These are phyloP conservation scores for Cryptosporidium sp. DNA, from an alignment of 169 alveolate species.

Conservation along the genomic window DNA sequence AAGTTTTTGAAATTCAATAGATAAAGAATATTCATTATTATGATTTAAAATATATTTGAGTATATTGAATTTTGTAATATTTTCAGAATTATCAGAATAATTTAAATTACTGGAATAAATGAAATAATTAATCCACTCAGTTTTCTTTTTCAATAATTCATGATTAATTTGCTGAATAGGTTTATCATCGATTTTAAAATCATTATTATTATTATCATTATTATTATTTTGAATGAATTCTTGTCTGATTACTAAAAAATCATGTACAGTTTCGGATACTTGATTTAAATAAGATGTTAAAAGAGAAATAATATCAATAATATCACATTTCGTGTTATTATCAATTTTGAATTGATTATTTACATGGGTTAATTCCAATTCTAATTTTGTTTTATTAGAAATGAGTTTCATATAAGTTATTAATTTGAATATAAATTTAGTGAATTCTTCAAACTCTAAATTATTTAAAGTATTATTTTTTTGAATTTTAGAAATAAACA, in stretches of 20 bases:
- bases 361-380: not conserved
- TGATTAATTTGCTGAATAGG: not conserved
- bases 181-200: not conserved
- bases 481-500: not conserved
- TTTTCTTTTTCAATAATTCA: not conserved
- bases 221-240: not conserved
- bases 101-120: conserved; percentile 14
- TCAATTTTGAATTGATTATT: not conserved
- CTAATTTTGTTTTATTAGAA: not conserved
- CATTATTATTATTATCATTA: too few relatives aligned
- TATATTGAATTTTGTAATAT: not conserved
- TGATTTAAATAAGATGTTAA: not conserved
- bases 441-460: conserved; percentile 1
- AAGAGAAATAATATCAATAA: conserved; percentile 1
- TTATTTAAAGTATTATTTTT: not conserved
- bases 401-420: not conserved
- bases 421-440: not conserved
- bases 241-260: not conserved
- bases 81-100: not conserved
- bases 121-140: conserved; percentile 1
- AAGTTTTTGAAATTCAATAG: conserved; percentile 4
- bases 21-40: not conserved
- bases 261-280: not conserved
- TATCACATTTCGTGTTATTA: not conserved
- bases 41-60: not conserved